Conservation (phyloP, 805 yeast species). For the Zygosaccharomyces bisporus region DNA sequence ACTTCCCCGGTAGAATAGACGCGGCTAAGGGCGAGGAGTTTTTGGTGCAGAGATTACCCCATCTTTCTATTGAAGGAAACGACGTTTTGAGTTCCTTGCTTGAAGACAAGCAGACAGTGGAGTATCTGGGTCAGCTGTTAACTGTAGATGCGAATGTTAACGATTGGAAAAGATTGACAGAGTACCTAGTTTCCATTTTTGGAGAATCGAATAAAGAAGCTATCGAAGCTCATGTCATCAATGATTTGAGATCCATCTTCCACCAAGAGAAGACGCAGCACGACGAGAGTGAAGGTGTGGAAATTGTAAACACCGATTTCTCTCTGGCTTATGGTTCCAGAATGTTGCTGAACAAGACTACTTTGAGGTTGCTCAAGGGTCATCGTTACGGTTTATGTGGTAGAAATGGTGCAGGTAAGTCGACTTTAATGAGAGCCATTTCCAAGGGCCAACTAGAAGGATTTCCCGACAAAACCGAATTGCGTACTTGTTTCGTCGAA, state of each 20-base stretch:
- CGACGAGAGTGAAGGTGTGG: slow-evolving; percentile 74
- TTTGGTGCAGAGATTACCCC: slow-evolving; percentile 29
- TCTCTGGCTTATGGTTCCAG: slow-evolving; percentile 97
- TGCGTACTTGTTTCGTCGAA: slow-evolving; percentile 94
- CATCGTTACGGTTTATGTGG: slow-evolving; percentile 98
- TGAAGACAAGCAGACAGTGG: slow-evolving; percentile 35
- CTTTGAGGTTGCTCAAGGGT: slow-evolving; percentile 81
- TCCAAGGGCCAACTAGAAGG: slow-evolving; percentile 97
- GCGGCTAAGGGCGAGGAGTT: slow-evolving; percentile 50
- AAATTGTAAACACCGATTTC: slow-evolving; percentile 89
- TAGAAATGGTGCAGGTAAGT: slow-evolving; percentile 98
- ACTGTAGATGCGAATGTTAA: slow-evolving; percentile 67
- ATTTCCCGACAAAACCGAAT: slow-evolving; percentile 82
- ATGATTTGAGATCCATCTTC: slow-evolving; percentile 51
- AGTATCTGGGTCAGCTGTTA: slow-evolving; percentile 51
- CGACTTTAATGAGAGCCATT: slow-evolving; percentile 94
- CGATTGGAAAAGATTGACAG: slow-evolving; percentile 61
- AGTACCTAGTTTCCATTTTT: slow-evolving; percentile 46
- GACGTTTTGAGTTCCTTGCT: slow-evolving; percentile 24
- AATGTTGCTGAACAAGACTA: slow-evolving; percentile 93
- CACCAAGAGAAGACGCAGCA: slow-evolving; percentile 45
- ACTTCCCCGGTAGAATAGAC: slow-evolving; percentile 71
- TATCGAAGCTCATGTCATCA: slow-evolving; percentile 41
- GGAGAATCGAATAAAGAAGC: slow-evolving; percentile 37
- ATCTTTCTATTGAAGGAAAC: slow-evolving; percentile 4